Conservation (phyloP, 2,329 filamentous ascomycete genomes). For the Coccinonectria pachysandricola region DNA sequence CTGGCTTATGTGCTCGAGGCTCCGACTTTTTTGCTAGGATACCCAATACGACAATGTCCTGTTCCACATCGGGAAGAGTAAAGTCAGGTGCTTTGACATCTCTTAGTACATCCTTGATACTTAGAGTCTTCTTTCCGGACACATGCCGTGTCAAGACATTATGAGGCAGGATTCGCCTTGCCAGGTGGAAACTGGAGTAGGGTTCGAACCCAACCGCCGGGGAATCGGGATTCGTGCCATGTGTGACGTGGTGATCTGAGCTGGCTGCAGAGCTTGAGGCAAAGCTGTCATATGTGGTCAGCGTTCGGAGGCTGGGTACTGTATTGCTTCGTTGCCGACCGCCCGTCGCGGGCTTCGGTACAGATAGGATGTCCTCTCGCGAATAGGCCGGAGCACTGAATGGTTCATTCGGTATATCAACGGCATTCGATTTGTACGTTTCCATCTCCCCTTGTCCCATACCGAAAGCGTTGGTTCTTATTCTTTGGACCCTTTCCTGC, state of each 20-base stretch:
- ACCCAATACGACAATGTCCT: conserved; percentile 82
- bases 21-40: conserved; percentile 83
- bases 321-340: conserved; percentile 35
- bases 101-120: conserved; percentile 70
- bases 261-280: conserved; percentile 5
- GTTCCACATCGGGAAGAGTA: conserved; percentile 69
- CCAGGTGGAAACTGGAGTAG: conserved; percentile 77
- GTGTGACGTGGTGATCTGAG: too few species aligned
- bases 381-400: conserved; percentile 43
- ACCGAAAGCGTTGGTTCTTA: conserved; percentile 46
- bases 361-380: conserved; percentile 50
- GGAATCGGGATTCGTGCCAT: too few species aligned
- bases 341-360: conserved; percentile 13
- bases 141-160: conserved; percentile 68
- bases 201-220: conserved; percentile 57
- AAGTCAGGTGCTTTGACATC: conserved; percentile 76
- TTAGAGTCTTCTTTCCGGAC: conserved; percentile 64
- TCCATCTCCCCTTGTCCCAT: conserved; percentile 50
- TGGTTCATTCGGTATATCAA: conserved; percentile 41
- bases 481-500: conserved; percentile 40
- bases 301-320: conserved; percentile 21
- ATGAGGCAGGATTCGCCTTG: conserved; percentile 74
- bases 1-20: conserved; percentile 51
- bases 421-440: conserved; percentile 45
- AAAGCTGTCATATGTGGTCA: conserved; percentile 2